Evolutionary conservation across 495 filamentous ascomycete genomes (phyloP).

Genomic region (Aspergillus bridgeri): DNA sequence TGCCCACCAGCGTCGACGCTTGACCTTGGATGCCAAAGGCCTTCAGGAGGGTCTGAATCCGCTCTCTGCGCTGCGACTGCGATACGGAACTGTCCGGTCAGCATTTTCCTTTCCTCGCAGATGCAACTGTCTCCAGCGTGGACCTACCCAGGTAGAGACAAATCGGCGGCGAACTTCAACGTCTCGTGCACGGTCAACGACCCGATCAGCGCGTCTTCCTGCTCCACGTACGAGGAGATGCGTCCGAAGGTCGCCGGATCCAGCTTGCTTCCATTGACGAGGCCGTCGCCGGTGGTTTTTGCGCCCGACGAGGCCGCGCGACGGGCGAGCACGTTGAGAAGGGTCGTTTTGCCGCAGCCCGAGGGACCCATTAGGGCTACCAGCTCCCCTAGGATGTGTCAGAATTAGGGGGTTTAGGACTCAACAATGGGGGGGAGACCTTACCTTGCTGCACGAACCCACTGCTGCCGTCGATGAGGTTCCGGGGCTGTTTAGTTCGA

Average conservation of each 20-base stretch:
- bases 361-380: slow-evolving; percentile 75
- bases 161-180: slow-evolving; percentile 61
- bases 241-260: slow-evolving; percentile 32
- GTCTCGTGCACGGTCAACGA: slow-evolving; percentile 75
- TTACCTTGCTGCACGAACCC: slow-evolving; percentile 32
- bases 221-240: slow-evolving; percentile 73
- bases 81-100: slow-evolving; percentile 26
- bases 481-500: slow-evolving; percentile 53
- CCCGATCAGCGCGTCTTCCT: slow-evolving; percentile 79
- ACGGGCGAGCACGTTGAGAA: slow-evolving; percentile 70
- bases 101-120: neutral
- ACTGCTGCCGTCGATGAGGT: slow-evolving; percentile 35
- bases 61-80: slow-evolving; percentile 48
- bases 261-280: slow-evolving; percentile 53
- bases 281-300: slow-evolving; percentile 45
- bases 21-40: slow-evolving; percentile 64
- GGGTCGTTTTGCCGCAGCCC: slow-evolving; percentile 73
- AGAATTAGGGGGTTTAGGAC: neutral
- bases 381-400: slow-evolving; percentile 55
- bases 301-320: slow-evolving; percentile 47
- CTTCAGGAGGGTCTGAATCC: slow-evolving; percentile 54
- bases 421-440: neutral
- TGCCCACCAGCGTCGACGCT: slow-evolving; percentile 66
- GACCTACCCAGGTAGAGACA: slow-evolving; percentile 54
- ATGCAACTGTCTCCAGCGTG: neutral